A percentile compares a stretch with the other conserved stretches of the same genome.
phyloP scores from a whole-genome alignment of 2,329 filamentous ascomycete species.

The Arthroderma sp. region DNA sequence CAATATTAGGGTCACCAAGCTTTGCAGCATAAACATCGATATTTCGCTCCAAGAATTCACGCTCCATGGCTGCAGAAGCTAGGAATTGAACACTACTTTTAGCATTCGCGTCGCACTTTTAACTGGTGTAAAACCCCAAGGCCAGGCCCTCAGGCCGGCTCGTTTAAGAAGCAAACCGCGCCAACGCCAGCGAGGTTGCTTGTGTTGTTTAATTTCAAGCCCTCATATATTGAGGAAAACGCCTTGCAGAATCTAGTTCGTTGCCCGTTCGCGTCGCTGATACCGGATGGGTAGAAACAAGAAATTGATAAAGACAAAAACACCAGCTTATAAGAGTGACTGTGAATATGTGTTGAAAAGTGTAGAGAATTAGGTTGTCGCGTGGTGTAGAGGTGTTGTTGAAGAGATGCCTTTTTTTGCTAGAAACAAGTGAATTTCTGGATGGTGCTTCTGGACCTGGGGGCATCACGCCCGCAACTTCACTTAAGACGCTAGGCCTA shows the following conservation, averaged over 20 bases:
- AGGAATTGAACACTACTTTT: not conserved
- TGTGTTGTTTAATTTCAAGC: no score
- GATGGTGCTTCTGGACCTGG: conserved; percentile 2
- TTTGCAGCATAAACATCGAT: conserved; percentile 39
- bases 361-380: no score
- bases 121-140: not conserved
- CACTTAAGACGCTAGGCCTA: not conserved
- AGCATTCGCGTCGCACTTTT: conserved; percentile 2
- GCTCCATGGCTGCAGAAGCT: conserved; percentile 7
- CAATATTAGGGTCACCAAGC: conserved; percentile 35
- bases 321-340: no score
- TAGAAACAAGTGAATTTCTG: not conserved
- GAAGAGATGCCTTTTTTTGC: not conserved
- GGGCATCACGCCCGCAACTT: conserved; percentile 3
- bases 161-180: not conserved
- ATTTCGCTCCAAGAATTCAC: conserved; percentile 30
- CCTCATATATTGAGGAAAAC: no score
- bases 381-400: not conserved
- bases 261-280: no score
- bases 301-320: no score
- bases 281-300: no score
- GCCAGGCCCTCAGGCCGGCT: conserved; percentile 13
- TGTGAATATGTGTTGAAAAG: no score
- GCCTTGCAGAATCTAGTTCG: no score
- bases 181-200: not conserved